Conservation (phyloP, 352 stramenopile species). For the Aphanomyces cochlioides region DNA sequence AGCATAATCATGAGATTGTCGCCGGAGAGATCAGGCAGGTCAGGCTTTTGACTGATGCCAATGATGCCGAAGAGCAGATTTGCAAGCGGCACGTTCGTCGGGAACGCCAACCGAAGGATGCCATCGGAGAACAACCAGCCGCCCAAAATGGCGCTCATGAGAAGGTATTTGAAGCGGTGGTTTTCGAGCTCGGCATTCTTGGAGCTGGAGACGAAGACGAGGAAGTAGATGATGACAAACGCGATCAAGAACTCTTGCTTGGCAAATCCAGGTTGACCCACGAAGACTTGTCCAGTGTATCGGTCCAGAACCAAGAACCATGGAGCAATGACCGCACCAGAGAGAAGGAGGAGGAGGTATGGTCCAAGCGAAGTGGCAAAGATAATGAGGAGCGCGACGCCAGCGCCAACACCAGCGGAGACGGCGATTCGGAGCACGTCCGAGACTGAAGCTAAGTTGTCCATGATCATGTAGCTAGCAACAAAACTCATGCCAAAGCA, state of each 20-base stretch:
- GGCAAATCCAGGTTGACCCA: conserved; percentile 64
- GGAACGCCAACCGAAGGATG: conserved; percentile 64
- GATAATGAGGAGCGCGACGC: conserved; percentile 61
- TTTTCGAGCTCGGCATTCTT: conserved; percentile 83
- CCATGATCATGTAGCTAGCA: conserved; percentile 61
- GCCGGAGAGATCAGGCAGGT: conserved; percentile 48
- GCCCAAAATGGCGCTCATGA: conserved; percentile 67
- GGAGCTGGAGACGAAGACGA: conserved; percentile 69
- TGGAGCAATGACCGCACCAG: conserved; percentile 58
- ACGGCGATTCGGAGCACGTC: conserved; percentile 72
- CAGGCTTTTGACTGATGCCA: conserved; percentile 51
- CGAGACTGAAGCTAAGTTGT: conserved; percentile 47
- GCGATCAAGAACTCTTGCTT: conserved; percentile 85
- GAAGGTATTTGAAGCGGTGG: conserved; percentile 86
- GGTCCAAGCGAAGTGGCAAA: conserved; percentile 72
- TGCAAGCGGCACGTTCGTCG: conserved; percentile 48
- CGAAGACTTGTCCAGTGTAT: conserved; percentile 45
- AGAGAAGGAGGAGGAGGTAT: conserved; percentile 62
- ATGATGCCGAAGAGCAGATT: conserved; percentile 63
- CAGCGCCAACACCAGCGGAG: conserved; percentile 54
- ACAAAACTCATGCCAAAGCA: conserved; percentile 77
- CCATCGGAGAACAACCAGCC: conserved; percentile 75
- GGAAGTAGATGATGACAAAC: conserved; percentile 84
- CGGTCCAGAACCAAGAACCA: conserved; percentile 80
- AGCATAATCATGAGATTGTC: conserved; percentile 72